Evolutionary conservation across 2,329 filamentous ascomycete genomes (phyloP), one percentile per base, ranked within the genome.

Genomic region (Pyrenophora tritici-repentis): DNA sequence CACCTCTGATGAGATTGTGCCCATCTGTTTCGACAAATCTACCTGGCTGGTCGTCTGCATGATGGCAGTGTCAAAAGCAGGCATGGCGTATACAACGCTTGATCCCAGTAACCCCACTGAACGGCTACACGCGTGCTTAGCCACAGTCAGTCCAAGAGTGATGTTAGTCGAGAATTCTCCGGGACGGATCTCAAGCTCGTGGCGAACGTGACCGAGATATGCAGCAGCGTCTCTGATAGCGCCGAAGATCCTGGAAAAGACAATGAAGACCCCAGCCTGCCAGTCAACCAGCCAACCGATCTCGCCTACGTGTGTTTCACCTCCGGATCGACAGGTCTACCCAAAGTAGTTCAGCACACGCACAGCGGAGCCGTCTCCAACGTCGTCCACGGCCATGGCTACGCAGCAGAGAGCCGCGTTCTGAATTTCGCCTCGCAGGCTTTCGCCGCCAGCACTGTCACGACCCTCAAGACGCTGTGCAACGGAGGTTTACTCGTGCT

Each of bases 241-340:
- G n/a, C n/a, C 20, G 4, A 22, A 22, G 29, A 40, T 3, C 18
- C 7, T 9, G 18, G n/a, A 10, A 24, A 13, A 7, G 34, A n/a
- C 9, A 9, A n/a, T 7, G 18, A 8, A 17, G 10, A 3, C 18
- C 3, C 10, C 16, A 22, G 37, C 12, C 24, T 48, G 17, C 35
- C 41, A 42, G 6, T 42, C 36, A 32, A 20, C 31, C 41, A 17
- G 12, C 46, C 50, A 13, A 33, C 40, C 13, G 46, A 53, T 35
- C 50, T 50, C 17, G 75, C 75, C 0, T 80, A 77, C 46, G 24
- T 79, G 0, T 74, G 72, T 42, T 79, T 77, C 49, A 79, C 78
- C 0, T 79, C 75, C 2, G 77, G 77, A 0, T 73, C 72, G 2
- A 78, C 76, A 1, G 77, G 78, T 2, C 62, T 58, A 2, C 77